Conservation (phyloP, 805 yeast genomes). For the Cyberlindnera euphorbiae region DNA sequence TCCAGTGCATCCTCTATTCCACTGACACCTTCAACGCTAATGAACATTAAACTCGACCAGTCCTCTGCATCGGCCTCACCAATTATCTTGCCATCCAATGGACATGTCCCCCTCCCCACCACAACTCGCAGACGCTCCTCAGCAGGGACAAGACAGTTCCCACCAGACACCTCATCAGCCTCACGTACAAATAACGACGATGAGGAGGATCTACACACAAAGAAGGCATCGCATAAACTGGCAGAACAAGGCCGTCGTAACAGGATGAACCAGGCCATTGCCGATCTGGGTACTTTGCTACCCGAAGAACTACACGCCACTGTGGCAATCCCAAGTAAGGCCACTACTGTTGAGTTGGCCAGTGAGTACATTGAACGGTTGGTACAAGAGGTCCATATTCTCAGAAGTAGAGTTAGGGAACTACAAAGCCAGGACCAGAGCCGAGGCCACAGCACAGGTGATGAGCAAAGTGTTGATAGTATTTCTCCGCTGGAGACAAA, state of each 20-base stretch:
- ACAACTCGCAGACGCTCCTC: constrained; percentile 17
- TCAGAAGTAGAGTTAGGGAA: constrained; percentile 16
- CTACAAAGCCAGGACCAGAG: too few relatives aligned
- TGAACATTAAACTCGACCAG: constrained; percentile 20
- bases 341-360: constrained; percentile 92
- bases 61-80: constrained; percentile 16
- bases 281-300: constrained; percentile 62
- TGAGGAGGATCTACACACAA: constrained; percentile 16
- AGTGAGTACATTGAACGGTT: constrained; percentile 57
- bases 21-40: constrained; percentile 26
- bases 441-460: constrained; percentile 14
- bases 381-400: constrained; percentile 30
- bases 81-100: constrained; percentile 20
- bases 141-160: constrained; percentile 5
- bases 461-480: constrained; percentile 24
- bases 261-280: constrained; percentile 83
- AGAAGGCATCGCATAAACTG: constrained; percentile 59
- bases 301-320: constrained; percentile 54
- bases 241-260: constrained; percentile 97
- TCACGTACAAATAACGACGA: constrained; percentile 11
- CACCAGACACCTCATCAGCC: constrained; percentile 8
- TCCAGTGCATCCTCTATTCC: constrained; percentile 21
- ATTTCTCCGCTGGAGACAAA: constrained; percentile 27
- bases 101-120: constrained; percentile 14
- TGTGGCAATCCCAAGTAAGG: constrained; percentile 74